Percentiles rank a stretch among this genome's conserved stretches.
These are phyloP conservation scores for Ceratobasidium sp. DNA, from an alignment of 1,284 basidiomycete genomes.

Conservation along the genomic window DNA sequence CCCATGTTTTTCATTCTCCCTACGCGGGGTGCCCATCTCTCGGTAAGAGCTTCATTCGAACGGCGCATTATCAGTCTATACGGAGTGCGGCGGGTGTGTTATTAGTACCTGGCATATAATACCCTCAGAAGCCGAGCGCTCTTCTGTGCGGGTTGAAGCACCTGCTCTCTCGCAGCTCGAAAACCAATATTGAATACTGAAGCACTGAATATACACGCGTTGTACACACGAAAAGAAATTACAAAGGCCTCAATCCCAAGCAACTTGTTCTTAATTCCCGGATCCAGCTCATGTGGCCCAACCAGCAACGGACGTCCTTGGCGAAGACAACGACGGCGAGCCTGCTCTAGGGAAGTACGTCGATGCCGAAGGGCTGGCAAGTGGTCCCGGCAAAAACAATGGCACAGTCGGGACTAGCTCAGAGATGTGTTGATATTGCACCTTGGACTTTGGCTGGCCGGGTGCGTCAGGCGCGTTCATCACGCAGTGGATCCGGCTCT, in stretches of 20 bases:
- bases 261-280: neutral
- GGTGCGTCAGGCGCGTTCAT: constrained; percentile 64
- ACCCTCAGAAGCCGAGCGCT: too few relatives aligned
- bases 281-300: constrained; percentile 13
- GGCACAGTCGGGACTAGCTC: constrained; percentile 82
- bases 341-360: constrained; percentile 68
- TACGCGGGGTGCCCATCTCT: too few relatives aligned
- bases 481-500: constrained; percentile 78
- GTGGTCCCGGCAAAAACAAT: constrained; percentile 68
- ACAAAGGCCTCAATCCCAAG: neutral
- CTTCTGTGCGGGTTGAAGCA: too few relatives aligned
- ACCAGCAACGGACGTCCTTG: constrained; percentile 53
- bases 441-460: constrained; percentile 53
- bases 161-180: neutral
- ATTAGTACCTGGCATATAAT: too few relatives aligned
- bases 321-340: constrained; percentile 67
- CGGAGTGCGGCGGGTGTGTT: too few relatives aligned
- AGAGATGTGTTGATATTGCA: constrained; percentile 78
- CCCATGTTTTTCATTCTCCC: too few relatives aligned
- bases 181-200: constrained; percentile 30
- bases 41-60: too few relatives aligned
- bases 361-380: constrained; percentile 70
- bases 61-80: too few relatives aligned
- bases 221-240: constrained; percentile 27
- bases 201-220: constrained; percentile 31